Evolutionary conservation across 768 basidiomycete species (phyloP).

Genomic region (Mrakia blollopis): DNA sequence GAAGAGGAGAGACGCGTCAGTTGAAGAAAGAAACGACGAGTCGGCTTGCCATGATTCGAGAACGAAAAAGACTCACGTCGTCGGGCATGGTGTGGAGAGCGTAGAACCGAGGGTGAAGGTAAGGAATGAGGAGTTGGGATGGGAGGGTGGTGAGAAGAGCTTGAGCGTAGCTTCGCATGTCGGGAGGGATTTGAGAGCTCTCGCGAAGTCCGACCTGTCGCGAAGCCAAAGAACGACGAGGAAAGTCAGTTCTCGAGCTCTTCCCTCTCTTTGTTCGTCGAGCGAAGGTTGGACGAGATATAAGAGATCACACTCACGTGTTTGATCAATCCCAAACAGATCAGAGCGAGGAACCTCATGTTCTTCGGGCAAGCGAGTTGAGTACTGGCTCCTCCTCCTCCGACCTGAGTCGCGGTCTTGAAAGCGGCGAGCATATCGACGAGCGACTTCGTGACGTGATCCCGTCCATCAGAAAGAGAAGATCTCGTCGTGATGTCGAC

Average conservation of each 20-base stretch:
- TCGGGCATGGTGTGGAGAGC: constrained; percentile 93
- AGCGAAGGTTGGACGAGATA: too few species aligned
- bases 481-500: constrained; percentile 79
- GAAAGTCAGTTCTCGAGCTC: background rate
- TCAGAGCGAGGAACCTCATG: constrained; percentile 85
- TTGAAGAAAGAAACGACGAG: background rate
- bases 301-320: constrained; percentile 56
- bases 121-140: constrained; percentile 83
- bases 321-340: constrained; percentile 85
- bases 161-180: constrained; percentile 92
- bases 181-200: constrained; percentile 93
- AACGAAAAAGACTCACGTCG: constrained; percentile 54
- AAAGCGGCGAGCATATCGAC: constrained; percentile 79
- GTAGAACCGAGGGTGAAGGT: constrained; percentile 92
- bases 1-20: background rate
- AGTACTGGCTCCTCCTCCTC: constrained; percentile 87
- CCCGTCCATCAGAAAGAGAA: constrained; percentile 83
- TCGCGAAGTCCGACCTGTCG: constrained; percentile 82
- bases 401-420: constrained; percentile 93
- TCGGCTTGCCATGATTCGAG: background rate
- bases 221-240: background rate
- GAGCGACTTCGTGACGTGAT: constrained; percentile 74
- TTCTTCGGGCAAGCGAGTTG: constrained; percentile 90
- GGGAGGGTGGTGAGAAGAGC: constrained; percentile 84
- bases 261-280: too few species aligned